Conservation (phyloP, 192 early-diverging fungal species). For the Jimgerdemannia flammicorona region DNA sequence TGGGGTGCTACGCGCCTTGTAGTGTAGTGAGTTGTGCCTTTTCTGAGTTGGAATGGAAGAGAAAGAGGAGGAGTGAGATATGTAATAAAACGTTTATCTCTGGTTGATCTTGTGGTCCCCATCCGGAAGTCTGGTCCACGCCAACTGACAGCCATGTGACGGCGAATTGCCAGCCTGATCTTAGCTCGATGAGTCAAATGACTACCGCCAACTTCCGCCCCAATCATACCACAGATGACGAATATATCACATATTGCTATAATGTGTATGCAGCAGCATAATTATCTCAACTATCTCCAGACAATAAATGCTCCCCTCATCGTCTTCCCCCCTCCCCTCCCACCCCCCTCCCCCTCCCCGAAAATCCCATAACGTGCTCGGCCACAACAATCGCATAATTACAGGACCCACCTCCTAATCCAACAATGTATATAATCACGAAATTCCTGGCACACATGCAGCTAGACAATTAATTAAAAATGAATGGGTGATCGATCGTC, state of each 20-base stretch:
- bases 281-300: too few species aligned
- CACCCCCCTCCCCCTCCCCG: too few species aligned
- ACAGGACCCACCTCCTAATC: conserved; percentile 2
- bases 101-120: too few species aligned
- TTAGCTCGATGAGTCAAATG: neutral
- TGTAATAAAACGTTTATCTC: neutral
- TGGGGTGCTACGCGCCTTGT: neutral
- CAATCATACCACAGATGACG: neutral
- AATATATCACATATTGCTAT: too few species aligned
- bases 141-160: conserved; percentile 3
- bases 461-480: too few species aligned
- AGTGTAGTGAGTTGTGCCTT: conserved; percentile 4
- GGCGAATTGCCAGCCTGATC: neutral
- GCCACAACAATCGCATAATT: conserved; percentile 1
- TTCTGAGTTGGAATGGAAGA: neutral
- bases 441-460: neutral
- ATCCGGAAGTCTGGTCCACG: neutral
- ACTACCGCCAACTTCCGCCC: neutral
- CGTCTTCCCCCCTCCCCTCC: too few species aligned
- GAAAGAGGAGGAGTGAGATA: neutral
- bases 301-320: too few species aligned
- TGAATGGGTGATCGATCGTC: too few species aligned
- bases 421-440: neutral
- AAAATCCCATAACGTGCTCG: conserved; percentile 10
- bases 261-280: too few species aligned